Evolutionary conservation across 2,329 filamentous ascomycete species (phyloP), one percentile per base, ranked within the genome.

Genomic region (Hypoxylon sp.): DNA sequence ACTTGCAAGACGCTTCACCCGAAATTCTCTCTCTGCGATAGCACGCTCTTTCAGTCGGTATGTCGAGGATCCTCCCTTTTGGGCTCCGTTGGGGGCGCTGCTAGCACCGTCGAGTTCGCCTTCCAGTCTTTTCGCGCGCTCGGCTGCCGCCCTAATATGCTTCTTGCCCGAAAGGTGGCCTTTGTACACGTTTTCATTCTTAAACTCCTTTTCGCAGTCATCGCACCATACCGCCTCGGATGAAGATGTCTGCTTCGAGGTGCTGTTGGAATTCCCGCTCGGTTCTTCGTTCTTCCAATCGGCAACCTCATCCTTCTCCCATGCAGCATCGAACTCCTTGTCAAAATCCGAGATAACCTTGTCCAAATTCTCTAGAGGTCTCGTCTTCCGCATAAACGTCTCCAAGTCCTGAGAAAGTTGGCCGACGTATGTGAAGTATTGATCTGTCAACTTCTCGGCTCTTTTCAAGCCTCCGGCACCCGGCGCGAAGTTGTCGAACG

Each of bases 131-230:
- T 82, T 78, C 56, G 83, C 83, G 43, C 89, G 85, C 55, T 86
- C 84, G 74, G 93, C 88, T 0, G 91, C 92, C 0, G 91, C 92
- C 72, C 93, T 92, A 76, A 94, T 87, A 76, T 99, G 95, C 76
- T 98, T 99, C 79, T 97, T 94, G 43, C 94, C 94, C 0, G 82
- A 90, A 64, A 99, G 79, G 76, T 99, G 95, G 37, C 87, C 89
- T 72, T 93, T 94, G 82, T 97, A 97, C 49, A 97, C 93, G 65
- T 97, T 97, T 69, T 95, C 89, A 73, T 97, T 98, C 73, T 92
- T 93, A 80, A 98, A 99, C 62, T 94, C 92, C 79, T 94, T 97
- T 74, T 95, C 91, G 76, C 95, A 99, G 66, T 94, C 93, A 5
- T 90, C 84, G 73, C 95, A 99, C 91, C 92, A 98, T 15, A 93